These are phyloP conservation scores for Aspergillus sp. DNA, from an alignment of 2,329 filamentous ascomycete species.

Conservation along the genomic window DNA sequence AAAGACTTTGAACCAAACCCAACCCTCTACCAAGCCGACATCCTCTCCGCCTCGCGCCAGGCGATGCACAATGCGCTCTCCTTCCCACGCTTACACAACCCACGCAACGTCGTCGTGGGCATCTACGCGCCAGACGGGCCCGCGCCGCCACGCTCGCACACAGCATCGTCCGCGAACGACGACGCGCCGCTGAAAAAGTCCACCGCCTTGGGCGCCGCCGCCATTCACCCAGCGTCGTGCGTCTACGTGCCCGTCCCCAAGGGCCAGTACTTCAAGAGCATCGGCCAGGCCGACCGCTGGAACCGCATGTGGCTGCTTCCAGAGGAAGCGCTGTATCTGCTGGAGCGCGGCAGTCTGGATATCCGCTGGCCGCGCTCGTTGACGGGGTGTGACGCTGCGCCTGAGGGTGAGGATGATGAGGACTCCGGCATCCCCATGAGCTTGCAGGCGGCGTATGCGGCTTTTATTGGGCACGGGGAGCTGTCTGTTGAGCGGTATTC, in stretches of 20 bases:
- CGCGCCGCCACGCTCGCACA: constrained; percentile 14
- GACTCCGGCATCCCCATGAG: constrained; percentile 77
- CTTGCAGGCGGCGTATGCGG: constrained; percentile 83
- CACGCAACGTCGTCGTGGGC: constrained; percentile 64
- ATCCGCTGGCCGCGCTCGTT: constrained; percentile 70
- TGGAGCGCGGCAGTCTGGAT: constrained; percentile 85
- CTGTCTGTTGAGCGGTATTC: constrained; percentile 76
- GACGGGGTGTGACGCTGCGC: constrained; percentile 18
- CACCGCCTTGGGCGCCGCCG: not conserved
- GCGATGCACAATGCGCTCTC: constrained; percentile 87
- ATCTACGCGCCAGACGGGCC: constrained; percentile 67
- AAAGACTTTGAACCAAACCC: constrained; percentile 97
- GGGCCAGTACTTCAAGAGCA: constrained; percentile 70
- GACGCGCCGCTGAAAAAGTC: constrained; percentile 6
- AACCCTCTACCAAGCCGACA: constrained; percentile 73
- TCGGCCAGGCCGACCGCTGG: constrained; percentile 66
- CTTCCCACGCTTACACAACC: constrained; percentile 71
- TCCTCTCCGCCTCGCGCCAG: constrained; percentile 74
- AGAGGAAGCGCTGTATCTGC: constrained; percentile 84
- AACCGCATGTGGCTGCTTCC: constrained; percentile 79
- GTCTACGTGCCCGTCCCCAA: constrained; percentile 70
- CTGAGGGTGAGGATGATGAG: constrained; percentile 28
- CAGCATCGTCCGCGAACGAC: not conserved
- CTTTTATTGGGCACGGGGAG: constrained; percentile 68
- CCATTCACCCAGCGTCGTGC: constrained; percentile 32